Percentiles rank a stretch among this genome's conserved stretches.
phyloP scores from a whole-genome alignment of 306 rosid species.

The Luffa acutangula region DNA sequence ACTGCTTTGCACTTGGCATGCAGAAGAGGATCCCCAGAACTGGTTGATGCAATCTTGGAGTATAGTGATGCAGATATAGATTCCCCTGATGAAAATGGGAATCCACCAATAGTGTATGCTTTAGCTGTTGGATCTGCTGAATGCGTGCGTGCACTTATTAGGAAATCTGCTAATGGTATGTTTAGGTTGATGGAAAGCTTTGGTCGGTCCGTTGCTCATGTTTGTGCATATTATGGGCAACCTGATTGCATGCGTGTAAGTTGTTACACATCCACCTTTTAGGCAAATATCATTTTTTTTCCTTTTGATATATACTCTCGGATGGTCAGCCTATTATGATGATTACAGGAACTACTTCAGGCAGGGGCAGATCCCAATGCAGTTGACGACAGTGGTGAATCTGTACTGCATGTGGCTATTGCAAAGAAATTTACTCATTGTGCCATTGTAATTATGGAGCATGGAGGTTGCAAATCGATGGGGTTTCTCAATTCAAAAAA shows the following conservation, averaged over 20 bases:
- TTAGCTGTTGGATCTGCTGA: constrained; percentile 96
- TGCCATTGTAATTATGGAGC: constrained; percentile 87
- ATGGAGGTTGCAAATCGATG: constrained; percentile 97
- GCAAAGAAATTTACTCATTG: constrained; percentile 91
- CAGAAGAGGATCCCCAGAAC: constrained; percentile 83
- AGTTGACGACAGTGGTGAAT: constrained; percentile 94
- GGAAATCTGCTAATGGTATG: constrained; percentile 75
- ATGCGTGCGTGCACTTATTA: constrained; percentile 69
- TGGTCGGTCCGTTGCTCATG: constrained; percentile 95
- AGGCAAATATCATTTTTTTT: background rate
- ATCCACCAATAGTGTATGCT: constrained; percentile 97
- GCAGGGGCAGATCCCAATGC: constrained; percentile 99
- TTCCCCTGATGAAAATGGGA: constrained; percentile 87
- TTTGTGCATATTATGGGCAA: constrained; percentile 97
- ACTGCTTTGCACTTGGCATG: constrained; percentile 98
- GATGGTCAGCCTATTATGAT: background rate
- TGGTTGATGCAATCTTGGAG: constrained; percentile 82
- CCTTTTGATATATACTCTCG: constrained; percentile 12
- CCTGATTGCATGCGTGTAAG: constrained; percentile 99
- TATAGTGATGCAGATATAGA: constrained; percentile 77
- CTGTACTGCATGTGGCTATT: constrained; percentile 90
- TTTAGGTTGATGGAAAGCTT: constrained; percentile 81
- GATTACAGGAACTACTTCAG: constrained; percentile 67
- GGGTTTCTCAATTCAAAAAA: constrained; percentile 64
- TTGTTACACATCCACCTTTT: constrained; percentile 10